Conservation (phyloP, 441 rosid species). For the Croton laevigatus region DNA sequence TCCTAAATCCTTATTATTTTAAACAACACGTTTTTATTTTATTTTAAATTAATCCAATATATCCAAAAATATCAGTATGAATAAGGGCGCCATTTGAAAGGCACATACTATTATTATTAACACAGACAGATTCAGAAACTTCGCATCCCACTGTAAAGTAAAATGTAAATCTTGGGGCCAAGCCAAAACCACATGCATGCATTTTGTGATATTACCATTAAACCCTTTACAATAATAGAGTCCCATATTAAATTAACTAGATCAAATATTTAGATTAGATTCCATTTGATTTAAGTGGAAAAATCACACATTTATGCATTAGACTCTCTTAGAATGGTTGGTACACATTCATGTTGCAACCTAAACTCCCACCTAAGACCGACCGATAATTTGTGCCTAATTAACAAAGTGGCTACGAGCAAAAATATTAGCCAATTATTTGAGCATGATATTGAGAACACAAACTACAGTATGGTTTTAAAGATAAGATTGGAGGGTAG, state of each 20-base stretch:
- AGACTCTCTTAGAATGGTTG: background rate
- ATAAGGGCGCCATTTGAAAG: background rate
- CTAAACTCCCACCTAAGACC: background rate
- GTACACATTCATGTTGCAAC: background rate
- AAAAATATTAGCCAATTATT: background rate
- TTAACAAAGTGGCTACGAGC: background rate
- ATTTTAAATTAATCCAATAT: background rate
- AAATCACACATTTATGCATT: background rate
- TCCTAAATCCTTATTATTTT: too few species aligned
- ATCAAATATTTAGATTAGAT: too few species aligned
- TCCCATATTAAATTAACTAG: too few species aligned
- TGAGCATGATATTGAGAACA: background rate
- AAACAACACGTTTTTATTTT: background rate
- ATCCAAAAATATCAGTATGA: background rate
- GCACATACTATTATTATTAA: background rate
- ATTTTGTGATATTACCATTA: too few species aligned
- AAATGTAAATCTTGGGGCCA: background rate
- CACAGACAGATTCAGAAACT: conserved; percentile 4
- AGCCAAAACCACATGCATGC: background rate
- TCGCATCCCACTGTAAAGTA: background rate
- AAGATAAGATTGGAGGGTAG: background rate
- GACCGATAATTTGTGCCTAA: conserved; percentile 1
- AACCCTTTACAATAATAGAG: too few species aligned
- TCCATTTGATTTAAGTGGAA: too few species aligned
- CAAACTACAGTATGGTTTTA: background rate